Evolutionary conservation across 306 rosid genomes (phyloP), one percentile per base, ranked within the genome.

Genomic region (Macrotyloma uniflorum): DNA sequence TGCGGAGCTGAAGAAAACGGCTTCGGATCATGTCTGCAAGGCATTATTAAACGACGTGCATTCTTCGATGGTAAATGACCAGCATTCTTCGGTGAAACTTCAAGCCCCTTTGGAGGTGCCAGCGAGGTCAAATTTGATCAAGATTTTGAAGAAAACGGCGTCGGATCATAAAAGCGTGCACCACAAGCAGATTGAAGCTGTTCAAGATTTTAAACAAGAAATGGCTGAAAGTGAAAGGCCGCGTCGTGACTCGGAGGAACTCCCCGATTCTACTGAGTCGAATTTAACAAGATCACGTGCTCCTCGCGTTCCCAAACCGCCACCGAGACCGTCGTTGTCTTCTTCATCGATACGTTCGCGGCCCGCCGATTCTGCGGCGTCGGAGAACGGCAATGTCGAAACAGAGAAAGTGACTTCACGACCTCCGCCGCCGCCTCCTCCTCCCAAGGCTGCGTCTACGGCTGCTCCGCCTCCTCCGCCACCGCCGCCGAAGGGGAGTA

Each of bases 231-330:
- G 7, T 28, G 95, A 88, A 78, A 86, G 82, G 89, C 85, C 95
- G 58, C 75, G 90, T 54, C 80, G 78, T 33, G 79, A 87, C 97
- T 86, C 97, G 61, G 97, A 90, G 65, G 93, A 93, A 57, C 88
- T 90, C 42, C 69, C 80, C 8, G 93, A 93, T 63, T 68, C 92
- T 11, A 40, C 84, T 18, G 49, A 80, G 65, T 67, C 87, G 4
- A 80, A 59, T 36, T 23, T 86, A 24, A 35, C 86, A 23, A 81
- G 89, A 81, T 88, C 97, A 66, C 90, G 93, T 1, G 82, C 19
- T 32, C 93, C 98, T 32, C 88, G 97, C 49, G 89, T 93, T 77
- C 97, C 98, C 1, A 93, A 91, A 75, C 98, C 98, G 20, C 98
- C 98, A 8, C 98, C 98, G 24, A 87, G 72, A 51, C 93, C 87